Evolutionary conservation across 1,284 basidiomycete genomes (phyloP), one percentile per base, ranked within the genome.

Genomic region (Cystobasidium slooffiae): DNA sequence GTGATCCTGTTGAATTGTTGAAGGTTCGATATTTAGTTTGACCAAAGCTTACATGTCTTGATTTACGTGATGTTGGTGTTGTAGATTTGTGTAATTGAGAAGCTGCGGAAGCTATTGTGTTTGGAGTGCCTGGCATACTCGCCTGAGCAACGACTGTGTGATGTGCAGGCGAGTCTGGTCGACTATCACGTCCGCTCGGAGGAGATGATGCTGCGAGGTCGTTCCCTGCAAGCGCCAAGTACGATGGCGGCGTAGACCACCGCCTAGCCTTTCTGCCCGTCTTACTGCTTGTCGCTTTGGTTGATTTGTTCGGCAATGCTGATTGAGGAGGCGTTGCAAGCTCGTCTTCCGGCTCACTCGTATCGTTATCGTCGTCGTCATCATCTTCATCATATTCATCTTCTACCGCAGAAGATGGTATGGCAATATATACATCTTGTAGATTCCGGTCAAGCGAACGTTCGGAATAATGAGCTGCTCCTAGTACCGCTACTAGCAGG

Each of bases 401-500:
- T 37, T 47, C 53, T 7, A 61, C 68, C 1, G 53, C 31, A n/a
- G 69, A 63, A 1, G 51, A 58, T 31, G 70, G 70, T n/a, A 73
- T 41, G 0, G 70, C 62, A 14, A 73, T 73, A 46, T 73, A 73
- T 0, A 73, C 63, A 39, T 73, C 70, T 66, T 73, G 62, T 16
- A 73, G 37, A n/a, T 53, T 55, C 14, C 43, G 37, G 41, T 73
- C 70, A 31, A 73, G 62, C 10, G 51, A 63, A 31, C 43, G 24
- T 39, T 73, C 70, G 18, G 62, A 56, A 5, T 31, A 65, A 63
- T 73, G 70, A 16, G 70, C 70, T 22, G 51, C 16, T 79, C 92
- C 90, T 66, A 87, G 83, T 49, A 85, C 82, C 24, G 88, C 82
- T 24, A 90, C 81, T 43, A 92, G 86, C 1, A 86, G 83, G 56